Evolutionary conservation across 1,139 yeast species (phyloP), one percentile per base, ranked within the genome.

Genomic region (Scheffersomyces illinoinensis): DNA sequence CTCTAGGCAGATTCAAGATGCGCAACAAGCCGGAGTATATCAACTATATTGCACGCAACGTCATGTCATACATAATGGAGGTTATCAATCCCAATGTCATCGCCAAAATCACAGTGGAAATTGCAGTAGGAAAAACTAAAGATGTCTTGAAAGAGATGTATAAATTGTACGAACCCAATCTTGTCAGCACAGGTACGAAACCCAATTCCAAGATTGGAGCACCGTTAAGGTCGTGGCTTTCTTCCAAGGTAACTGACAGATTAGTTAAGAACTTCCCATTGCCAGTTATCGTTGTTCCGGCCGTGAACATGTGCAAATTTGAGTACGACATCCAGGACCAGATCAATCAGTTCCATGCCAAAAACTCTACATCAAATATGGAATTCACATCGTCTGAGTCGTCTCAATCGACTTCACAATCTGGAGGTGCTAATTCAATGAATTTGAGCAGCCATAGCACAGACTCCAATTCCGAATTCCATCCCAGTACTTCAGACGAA

Each of bases 211-310:
- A 71, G 56, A 80, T 81, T 50, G 75, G 83, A 51, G 79, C 80
- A 1, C 89, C 89, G 17, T 74, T 86, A 21, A 78, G 83, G 56
- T 82, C 88, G 10, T 87, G 91, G 90, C 76, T 76, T 46, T 85
- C 90, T 1, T 84, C 86, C 18, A 80, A 85, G 62, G 70, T 90
- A 54, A 83, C 88, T 39, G 93, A 89, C 68, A 75, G 89, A 56
- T 74, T 89, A 56, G 88, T 88, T 47, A 85, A 84, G 61, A 79
- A 81, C 61, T 88, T 83, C 65, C 89, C 91, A 1, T 77, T 88
- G n/a, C 95, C 96, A 0, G 83, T 87, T 6, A 79, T 89, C 39
- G 82, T 89, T 47, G 89, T 86, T 0, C 93, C 95, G 0, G 88
- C 91, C 1, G 76, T 80, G 63, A 87, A 89, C 63, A 82, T 88